Evolutionary conservation across 768 basidiomycete genomes (phyloP), one percentile per base, ranked within the genome.

Genomic region (Fomitopsis serialis): DNA sequence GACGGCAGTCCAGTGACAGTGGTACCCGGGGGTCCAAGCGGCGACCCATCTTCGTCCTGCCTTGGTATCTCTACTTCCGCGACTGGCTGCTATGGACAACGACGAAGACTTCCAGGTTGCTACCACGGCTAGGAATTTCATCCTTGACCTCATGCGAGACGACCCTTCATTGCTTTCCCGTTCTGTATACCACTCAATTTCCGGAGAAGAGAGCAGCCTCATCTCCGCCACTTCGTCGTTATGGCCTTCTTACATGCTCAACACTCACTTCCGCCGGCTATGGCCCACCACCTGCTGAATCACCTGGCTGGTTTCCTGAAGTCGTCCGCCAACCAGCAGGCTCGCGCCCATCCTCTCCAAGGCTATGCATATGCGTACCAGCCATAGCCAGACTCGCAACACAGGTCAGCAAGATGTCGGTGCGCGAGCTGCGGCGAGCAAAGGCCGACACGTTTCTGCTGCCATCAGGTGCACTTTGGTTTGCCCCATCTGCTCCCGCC

Each of bases 401-500:
- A 3, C 85, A 87, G 65, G 87, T 92, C 58, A 82, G 80, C 61
- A 84, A 82, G 12, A 75, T 91, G 72, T 81, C 85, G 3, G 75
- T 86, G 42, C 79, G 84, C 22, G 88, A 89, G 55, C 75, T 92
- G 50, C 78, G 84, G 23, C 79, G 85, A 45, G 81, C 85, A 12
- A 91, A 90, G 61, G 68, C 87, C 12, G 89, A 92, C 48, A 63
- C 71, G 25, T 78, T 87, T 56, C 68, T 89, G 37, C 74, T 89
- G 24, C 88, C 89, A 0, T 79, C 85, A 1, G 86, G 85, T 1
- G 74, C 82, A 0, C 68, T 90, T 8, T 89, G 87, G 86, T 89
- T 87, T 58, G 63, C 78, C 0, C 63, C 79, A 0, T 68, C 77
- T 9, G 74, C 79, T n/a, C 83, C 82, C 0, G 56, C 68, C 9